Evolutionary conservation across 441 rosid species (phyloP).

Genomic region (Kokia cookei): DNA sequence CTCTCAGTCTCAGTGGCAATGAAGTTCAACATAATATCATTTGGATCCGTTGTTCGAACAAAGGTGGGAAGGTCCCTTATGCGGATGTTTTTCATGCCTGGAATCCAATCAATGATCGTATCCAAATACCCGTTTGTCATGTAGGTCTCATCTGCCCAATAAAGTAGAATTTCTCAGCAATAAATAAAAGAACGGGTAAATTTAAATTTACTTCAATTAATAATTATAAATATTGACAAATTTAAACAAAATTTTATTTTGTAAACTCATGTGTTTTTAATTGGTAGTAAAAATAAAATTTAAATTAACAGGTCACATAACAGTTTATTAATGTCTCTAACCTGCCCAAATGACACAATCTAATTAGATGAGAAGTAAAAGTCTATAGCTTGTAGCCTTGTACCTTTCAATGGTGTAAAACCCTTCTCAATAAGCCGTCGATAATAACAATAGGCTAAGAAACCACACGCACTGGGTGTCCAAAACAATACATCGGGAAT

Average conservation of each 20-base stretch:
- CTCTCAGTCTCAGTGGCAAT: constrained; percentile 3
- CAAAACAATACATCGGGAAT: constrained; percentile 23
- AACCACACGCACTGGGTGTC: constrained; percentile 18
- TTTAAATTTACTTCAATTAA: too few relatives aligned
- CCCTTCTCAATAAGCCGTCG: constrained; percentile 8
- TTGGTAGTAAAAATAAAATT: too few relatives aligned
- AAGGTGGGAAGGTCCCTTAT: constrained; percentile 21
- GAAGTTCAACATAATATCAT: constrained; percentile 14
- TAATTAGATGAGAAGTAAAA: too few relatives aligned
- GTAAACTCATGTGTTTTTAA: too few relatives aligned
- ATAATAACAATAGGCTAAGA: background rate
- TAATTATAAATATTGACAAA: too few relatives aligned
- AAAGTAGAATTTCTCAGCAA: background rate
- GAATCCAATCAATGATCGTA: constrained; percentile 21
- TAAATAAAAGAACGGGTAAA: too few relatives aligned
- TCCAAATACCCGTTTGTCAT: constrained; percentile 14
- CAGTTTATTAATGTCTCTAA: too few relatives aligned
- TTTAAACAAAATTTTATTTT: too few relatives aligned
- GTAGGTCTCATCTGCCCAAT: background rate
- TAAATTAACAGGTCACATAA: too few relatives aligned
- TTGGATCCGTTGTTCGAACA: constrained; percentile 5
- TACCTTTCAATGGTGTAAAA: background rate
- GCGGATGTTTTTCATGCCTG: constrained; percentile 10
- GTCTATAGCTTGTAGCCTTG: background rate
- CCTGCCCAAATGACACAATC: too few relatives aligned